A percentile compares a stretch with the other conserved stretches of the same genome.
These are phyloP conservation scores for Fusarium globosum DNA, from an alignment of 2,329 filamentous ascomycete species.

Conservation along the genomic window DNA sequence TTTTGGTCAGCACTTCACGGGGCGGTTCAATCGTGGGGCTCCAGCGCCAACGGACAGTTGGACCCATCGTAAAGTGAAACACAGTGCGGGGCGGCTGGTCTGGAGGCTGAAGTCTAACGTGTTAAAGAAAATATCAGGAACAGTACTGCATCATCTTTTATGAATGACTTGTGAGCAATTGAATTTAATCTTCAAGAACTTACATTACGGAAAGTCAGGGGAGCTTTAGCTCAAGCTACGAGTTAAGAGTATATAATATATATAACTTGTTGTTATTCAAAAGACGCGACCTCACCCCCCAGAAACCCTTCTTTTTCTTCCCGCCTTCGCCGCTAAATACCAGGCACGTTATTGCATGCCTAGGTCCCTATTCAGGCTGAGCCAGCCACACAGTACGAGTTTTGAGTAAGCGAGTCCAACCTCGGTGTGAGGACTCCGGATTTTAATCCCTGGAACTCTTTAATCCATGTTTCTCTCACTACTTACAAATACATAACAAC, in stretches of 20 bases:
- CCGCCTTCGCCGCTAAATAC: conserved; percentile 2
- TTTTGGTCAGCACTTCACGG: conserved; percentile 22
- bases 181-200: neutral
- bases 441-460: neutral
- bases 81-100: conserved; percentile 32
- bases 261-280: neutral
- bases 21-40: conserved; percentile 18
- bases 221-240: too few species aligned
- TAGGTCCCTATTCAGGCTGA: neutral
- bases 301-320: conserved; percentile 20
- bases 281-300: neutral
- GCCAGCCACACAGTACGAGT: conserved; percentile 36
- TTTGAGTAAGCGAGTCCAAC: neutral
- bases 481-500: neutral
- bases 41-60: conserved; percentile 28
- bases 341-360: conserved; percentile 19
- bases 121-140: neutral
- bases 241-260: neutral
- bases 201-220: neutral
- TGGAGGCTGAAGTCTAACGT: conserved; percentile 4
- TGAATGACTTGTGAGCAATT: neutral
- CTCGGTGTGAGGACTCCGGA: conserved; percentile 9
- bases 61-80: conserved; percentile 32
- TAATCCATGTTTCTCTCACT: conserved; percentile 14
- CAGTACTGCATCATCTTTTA: neutral